Percentiles rank a stretch among this genome's conserved stretches.
These are phyloP conservation scores for Xylariaceae sp. DNA, from an alignment of 2,329 filamentous ascomycete species.

Conservation along the genomic window DNA sequence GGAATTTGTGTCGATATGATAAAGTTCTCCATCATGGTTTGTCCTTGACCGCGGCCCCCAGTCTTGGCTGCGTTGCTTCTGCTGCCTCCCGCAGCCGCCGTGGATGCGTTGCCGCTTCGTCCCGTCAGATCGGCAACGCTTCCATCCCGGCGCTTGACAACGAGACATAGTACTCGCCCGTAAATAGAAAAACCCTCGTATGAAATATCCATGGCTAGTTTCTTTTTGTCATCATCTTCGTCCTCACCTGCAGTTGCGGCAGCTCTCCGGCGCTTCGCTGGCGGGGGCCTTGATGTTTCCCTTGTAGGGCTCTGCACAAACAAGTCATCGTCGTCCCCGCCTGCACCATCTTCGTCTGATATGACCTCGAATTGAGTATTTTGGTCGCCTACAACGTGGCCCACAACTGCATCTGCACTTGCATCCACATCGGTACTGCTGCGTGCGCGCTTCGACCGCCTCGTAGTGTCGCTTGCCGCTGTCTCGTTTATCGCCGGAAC, in stretches of 20 bases:
- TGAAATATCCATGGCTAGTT: conserved; percentile 80
- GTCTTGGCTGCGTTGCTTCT: conserved; percentile 39
- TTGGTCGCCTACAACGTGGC: conserved; percentile 38
- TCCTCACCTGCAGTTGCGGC: conserved; percentile 40
- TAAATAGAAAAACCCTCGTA: conserved; percentile 98
- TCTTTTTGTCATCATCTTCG: conserved; percentile 81
- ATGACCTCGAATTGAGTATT: conserved; percentile 44
- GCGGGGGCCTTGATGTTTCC: conserved; percentile 50
- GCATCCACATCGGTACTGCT: conserved; percentile 38
- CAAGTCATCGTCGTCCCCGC: conserved; percentile 42
- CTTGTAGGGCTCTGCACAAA: conserved; percentile 43
- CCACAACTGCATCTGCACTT: conserved; percentile 27
- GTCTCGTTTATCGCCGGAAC: conserved; percentile 56
- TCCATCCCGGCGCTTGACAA: conserved; percentile 78
- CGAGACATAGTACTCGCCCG: conserved; percentile 87
- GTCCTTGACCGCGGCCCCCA: conserved; percentile 51
- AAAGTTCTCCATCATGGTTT: conserved; percentile 84
- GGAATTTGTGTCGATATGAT: conserved; percentile 79
- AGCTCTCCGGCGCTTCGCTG: conserved; percentile 55
- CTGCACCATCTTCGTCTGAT: conserved; percentile 49
- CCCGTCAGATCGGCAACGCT: conserved; percentile 49
- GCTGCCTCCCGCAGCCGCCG: conserved; percentile 40
- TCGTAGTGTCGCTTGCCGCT: conserved; percentile 37
- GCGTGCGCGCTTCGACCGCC: conserved; percentile 42
- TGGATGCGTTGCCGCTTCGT: conserved; percentile 37